Base-by-base conservation (phyloP, 306 rosid species). In the Nissolia schottii region DNA sequence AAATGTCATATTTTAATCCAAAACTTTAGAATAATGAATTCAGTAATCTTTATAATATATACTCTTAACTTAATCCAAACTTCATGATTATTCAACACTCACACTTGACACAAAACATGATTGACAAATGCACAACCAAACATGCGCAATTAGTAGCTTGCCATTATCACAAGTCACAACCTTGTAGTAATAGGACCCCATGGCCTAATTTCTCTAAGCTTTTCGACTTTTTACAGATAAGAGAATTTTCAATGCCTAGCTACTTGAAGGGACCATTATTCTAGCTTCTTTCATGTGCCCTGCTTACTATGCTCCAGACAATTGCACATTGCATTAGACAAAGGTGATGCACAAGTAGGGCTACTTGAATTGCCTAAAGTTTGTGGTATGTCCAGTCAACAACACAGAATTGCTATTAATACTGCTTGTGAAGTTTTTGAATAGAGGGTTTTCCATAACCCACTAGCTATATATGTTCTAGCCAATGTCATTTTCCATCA, bases 281-380 rank as follows among this genome's bases (percentile, higher is more conserved):
- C 31, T 13, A n/a, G 19, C 78, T 70, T 74, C n/a, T 61, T 61
- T 35, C 86, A 80, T 90, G 87, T 79, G 87, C 75, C 41, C 13
- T 80, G 87, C 28, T 49, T 62, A 76, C 71, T 38, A 58, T 27
- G 48, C 25, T 57, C 38, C 12, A 54, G 89, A 87, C 90, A 89
- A 67, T 4, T 56, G 81, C 88, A 79, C 85, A 81, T 79, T 79
- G 73, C 29, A 67, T n/a, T 10, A n/a, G 50, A 53, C 49, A 73
- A 79, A 78, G 78, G 75, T 75, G 78, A 64, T 49, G 48, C 64
- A 45, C 45, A 64, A 22, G 69, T 65, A 58, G 73, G 79, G 67
- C 45, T 79, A 4, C 59, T 34, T 70, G 68, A 75, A 74, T 70
- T 66, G 84, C 76, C 77, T 68, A 24, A 11, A 76, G 81, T 79